Evolutionary conservation across 805 yeast species (phyloP), one percentile per base, ranked within the genome.

Genomic region (Candida tibetensis): DNA sequence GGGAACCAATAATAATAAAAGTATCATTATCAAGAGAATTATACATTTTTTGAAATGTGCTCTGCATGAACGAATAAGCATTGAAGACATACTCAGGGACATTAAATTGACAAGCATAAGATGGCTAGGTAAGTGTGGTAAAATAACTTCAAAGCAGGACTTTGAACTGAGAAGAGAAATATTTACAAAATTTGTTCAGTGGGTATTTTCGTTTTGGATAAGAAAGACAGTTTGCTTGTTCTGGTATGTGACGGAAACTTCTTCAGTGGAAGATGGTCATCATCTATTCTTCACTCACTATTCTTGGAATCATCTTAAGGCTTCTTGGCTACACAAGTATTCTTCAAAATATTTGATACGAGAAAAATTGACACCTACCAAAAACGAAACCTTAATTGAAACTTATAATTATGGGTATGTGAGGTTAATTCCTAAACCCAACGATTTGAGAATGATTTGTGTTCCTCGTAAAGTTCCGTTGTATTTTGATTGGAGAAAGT

Each of bases 231-330:
- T 85, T 0, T 57, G 65, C 0, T 57, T 74, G 0, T 77, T 76
- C 49, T 89, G 87, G 63, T 81, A 85, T 52, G 80, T 82, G 4
- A 81, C 93, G 0, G 84, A 81, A 33, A 39, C 53, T 1, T 34
- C 52, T 2, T 31, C 42, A 10, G n/a, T 34, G 3, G 30, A 18
- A 5, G 57, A 66, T 1, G 77, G 7, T 66, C 38, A 60, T 3
- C 41, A 77, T 0, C 37, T 68, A 0, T 85, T 66, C 51, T 85
- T 74, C 49, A 69, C 81, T 13, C 88, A 80, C 37, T 66, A 61
- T 17, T 57, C 64, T 1, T 88, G 95, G 95, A 52, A 47, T 7
- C 30, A 31, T 25, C 57, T 74, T 13, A 63, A 77, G 2, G 48
- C 48, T 9, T 58, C 59, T 1, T 82, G 73, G 64, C 52, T 71